Evolutionary conservation across 768 basidiomycete genomes (phyloP), one percentile per base, ranked within the genome.

Genomic region (Tylopilus vinaceipallidus): DNA sequence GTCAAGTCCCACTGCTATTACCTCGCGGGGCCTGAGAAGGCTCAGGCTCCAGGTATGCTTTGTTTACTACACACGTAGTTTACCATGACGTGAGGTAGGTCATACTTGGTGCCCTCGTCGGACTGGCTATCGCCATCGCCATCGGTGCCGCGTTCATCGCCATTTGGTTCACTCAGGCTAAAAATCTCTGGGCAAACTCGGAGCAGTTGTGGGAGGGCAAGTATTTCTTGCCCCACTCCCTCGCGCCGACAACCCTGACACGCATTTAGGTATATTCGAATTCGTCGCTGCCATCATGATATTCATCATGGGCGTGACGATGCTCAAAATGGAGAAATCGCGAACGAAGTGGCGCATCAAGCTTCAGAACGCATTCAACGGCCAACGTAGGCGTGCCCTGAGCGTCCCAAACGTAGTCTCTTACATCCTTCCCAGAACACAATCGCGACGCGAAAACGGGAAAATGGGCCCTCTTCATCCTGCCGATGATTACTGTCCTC

Each of bases 341-440:
- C 89, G 92, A 66, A 79, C 86, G n/a, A 93, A 91, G 69, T 99
- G 95, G 95, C 81, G 91, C 56, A 70, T 91, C 62, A 97, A 95
- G 74, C 82, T 98, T 41, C 76, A 83, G 48, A 75, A 73, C 12
- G 88, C 94, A 1, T 97, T 98, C 71, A 72, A 76, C 20, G 78
- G 74, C 14, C 68, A 79, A 49, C 56, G 85, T 83, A 52, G 33
- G 77, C 60, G 3, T n/a, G 2, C 19, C 12, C 30, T 40, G n/a
- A 3, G 23, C 35, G 27, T 26, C 29, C 22, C 7, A 34, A 14
- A 26, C 54, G 22, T 27, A 0, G n/a, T n/a, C 35, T 11, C 45
- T 51, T 10, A 49, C 32, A 0, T 7, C 7, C 17, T 20, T 35
- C 8, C 10, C 33, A 73, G 81, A 73, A 17, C 75, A 72, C 37